Conservation (phyloP, 1,139 yeast species). For the Taphrina flavorubra region DNA sequence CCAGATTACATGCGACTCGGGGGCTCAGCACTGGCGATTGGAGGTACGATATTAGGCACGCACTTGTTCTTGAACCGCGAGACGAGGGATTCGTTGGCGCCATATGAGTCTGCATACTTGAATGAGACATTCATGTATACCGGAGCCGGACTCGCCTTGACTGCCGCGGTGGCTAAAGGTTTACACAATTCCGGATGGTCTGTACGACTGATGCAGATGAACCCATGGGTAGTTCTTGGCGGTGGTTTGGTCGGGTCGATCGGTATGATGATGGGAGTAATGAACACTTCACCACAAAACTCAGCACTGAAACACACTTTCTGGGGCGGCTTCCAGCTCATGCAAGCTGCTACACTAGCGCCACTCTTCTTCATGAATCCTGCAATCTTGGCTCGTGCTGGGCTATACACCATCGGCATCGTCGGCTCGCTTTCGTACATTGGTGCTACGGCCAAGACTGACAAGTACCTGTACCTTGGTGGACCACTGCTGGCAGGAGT, state of each 20-base stretch:
- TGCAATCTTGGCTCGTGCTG: constrained; percentile 40
- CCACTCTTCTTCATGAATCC: constrained; percentile 41
- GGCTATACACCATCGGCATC: constrained; percentile 39
- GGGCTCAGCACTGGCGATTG: constrained; percentile 34
- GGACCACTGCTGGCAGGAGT: constrained; percentile 40
- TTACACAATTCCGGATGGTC: constrained; percentile 41
- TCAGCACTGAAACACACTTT: constrained; percentile 31
- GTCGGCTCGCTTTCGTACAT: constrained; percentile 39
- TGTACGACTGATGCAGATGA: constrained; percentile 39
- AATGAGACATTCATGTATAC: constrained; percentile 38
- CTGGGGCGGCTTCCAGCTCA: constrained; percentile 40
- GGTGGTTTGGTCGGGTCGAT: constrained; percentile 36
- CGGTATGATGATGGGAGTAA: constrained; percentile 40
- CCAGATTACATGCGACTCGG: constrained; percentile 37
- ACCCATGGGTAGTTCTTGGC: constrained; percentile 41
- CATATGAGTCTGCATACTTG: constrained; percentile 33
- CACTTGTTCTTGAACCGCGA: constrained; percentile 37
- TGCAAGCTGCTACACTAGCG: constrained; percentile 39
- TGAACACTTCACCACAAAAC: constrained; percentile 33
- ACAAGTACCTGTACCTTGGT: constrained; percentile 39
- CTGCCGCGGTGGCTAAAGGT: constrained; percentile 38
- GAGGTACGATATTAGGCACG: constrained; percentile 39
- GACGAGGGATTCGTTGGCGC: constrained; percentile 35
- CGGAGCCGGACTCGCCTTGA: constrained; percentile 41
- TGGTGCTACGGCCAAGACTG: constrained; percentile 40